Conservation (phyloP, 352 stramenopile genomes). For the Globisporangium megalacanthum region DNA sequence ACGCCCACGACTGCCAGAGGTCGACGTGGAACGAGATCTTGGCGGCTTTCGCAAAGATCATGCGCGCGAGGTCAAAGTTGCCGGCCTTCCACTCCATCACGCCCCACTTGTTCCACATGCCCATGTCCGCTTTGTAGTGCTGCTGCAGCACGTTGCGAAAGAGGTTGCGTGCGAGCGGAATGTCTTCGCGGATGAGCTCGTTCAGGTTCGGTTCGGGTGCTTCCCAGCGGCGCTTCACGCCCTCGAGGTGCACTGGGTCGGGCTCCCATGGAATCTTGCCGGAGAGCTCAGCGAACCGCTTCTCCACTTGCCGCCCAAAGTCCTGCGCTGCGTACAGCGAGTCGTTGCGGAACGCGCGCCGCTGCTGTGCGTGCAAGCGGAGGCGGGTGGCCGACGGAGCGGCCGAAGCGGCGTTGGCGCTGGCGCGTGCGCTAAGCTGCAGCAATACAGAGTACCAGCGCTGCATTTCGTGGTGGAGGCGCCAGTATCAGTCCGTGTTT, state of each 20-base stretch:
- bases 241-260: conserved; percentile 44
- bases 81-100: conserved; percentile 87
- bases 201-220: conserved; percentile 65
- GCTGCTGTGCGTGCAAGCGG: background rate
- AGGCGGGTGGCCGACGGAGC: background rate
- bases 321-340: conserved; percentile 72
- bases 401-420: background rate
- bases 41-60: conserved; percentile 81
- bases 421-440: background rate
- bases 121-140: conserved; percentile 79
- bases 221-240: conserved; percentile 51
- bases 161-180: conserved; percentile 57
- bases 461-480: too few species aligned
- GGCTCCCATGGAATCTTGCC: conserved; percentile 79
- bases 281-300: conserved; percentile 72
- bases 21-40: conserved; percentile 68
- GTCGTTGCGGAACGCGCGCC: conserved; percentile 27
- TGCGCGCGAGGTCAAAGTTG: conserved; percentile 75
- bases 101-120: conserved; percentile 90
- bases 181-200: conserved; percentile 76
- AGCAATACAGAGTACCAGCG: background rate
- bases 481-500: background rate
- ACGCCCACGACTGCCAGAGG: conserved; percentile 82
- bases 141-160: conserved; percentile 81
- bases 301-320: conserved; percentile 55